Percentiles rank a stretch among this genome's conserved stretches.
Evolutionary conservation across 2,329 filamentous ascomycete species (phyloP).

Genomic region (Ophiostoma triangulosporum): DNA sequence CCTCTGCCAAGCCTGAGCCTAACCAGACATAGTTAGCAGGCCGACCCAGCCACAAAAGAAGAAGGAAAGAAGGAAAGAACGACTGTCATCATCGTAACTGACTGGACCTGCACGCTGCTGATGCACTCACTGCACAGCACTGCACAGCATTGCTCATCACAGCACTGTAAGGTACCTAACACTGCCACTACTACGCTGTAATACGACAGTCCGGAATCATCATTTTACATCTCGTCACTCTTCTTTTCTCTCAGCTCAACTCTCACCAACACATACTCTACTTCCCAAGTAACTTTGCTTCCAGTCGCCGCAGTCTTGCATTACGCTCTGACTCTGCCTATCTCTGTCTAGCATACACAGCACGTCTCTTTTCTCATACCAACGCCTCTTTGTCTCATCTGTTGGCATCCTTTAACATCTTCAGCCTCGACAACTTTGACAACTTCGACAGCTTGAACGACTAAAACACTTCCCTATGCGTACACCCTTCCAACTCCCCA

Average conservation of each 20-base stretch:
- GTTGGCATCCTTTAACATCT: neutral
- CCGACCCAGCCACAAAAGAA: neutral
- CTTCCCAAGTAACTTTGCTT: no score
- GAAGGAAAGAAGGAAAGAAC: neutral
- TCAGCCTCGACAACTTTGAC: no score
- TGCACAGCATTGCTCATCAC: no score
- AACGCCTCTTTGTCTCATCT: neutral
- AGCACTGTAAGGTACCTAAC: no score
- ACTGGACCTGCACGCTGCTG: neutral
- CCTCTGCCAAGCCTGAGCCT: slow-evolving; percentile 1
- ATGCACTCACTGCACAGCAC: neutral
- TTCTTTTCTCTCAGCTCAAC: no score
- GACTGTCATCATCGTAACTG: neutral
- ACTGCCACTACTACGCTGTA: neutral
- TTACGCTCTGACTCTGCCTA: no score
- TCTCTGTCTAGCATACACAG: no score
- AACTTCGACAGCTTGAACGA: no score
- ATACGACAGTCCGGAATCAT: neutral
- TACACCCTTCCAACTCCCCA: neutral
- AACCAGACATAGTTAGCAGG: neutral
- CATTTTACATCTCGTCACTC: no score
- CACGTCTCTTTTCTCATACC: neutral
- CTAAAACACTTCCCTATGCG: neutral
- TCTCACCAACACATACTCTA: no score
- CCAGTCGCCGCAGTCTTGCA: no score